Conservation (phyloP, 139 green algal species). For the Yamagishiella unicocca region DNA sequence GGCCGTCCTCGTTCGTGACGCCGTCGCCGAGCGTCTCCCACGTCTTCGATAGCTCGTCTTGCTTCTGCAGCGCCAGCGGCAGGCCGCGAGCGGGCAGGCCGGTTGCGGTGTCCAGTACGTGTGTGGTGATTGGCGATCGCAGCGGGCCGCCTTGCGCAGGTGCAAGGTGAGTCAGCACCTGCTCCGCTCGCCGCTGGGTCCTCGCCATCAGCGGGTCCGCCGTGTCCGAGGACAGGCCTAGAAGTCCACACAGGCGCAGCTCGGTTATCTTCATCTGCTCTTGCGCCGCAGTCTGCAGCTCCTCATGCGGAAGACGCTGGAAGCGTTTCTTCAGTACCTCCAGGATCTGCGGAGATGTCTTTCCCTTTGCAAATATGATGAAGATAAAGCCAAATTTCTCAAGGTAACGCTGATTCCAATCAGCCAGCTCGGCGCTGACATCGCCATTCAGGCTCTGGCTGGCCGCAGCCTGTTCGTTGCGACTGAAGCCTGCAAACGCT, state of each 20-base stretch:
- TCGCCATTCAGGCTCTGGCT: conserved; percentile 17
- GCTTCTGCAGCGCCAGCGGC: conserved; percentile 71
- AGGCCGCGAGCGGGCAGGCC: conserved; percentile 87
- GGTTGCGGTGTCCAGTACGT: conserved; percentile 91
- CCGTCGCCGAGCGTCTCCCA: conserved; percentile 70
- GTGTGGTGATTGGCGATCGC: conserved; percentile 93
- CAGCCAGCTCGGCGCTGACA: conserved; percentile 62
- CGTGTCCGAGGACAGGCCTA: conserved; percentile 27
- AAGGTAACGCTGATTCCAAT: conserved; percentile 83
- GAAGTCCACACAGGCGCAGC: conserved; percentile 81
- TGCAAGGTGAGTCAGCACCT: conserved; percentile 49
- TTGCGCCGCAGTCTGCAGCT: conserved; percentile 76
- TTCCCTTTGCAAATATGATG: conserved; percentile 92
- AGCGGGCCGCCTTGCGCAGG: conserved; percentile 22
- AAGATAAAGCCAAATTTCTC: conserved; percentile 94
- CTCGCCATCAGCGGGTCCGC: background rate
- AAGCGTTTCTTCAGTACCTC: conserved; percentile 62
- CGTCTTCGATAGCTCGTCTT: conserved; percentile 54
- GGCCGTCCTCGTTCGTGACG: conserved; percentile 87
- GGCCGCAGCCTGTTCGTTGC: conserved; percentile 37
- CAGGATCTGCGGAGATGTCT: conserved; percentile 77
- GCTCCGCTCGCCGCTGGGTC: conserved; percentile 56
- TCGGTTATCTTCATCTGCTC: conserved; percentile 98
- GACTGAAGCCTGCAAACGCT: conserved; percentile 54
- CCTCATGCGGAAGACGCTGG: conserved; percentile 66